Base-by-base conservation (phyloP, 2,329 filamentous ascomycete genomes). In the Alternaria novae-zelandiae region DNA sequence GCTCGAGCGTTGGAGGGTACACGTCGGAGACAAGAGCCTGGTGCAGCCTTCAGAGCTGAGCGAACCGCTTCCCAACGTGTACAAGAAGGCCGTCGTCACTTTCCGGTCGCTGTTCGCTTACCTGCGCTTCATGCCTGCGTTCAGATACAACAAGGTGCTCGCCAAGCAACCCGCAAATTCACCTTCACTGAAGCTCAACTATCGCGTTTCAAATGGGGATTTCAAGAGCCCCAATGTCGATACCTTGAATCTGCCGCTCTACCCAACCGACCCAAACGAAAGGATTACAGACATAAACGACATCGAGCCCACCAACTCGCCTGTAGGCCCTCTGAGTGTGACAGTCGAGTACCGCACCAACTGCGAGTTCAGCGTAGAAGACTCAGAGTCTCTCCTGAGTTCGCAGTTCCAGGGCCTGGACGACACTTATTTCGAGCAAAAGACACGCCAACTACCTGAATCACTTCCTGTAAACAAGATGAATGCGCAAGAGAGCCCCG, bases 41-140 rank as follows among this genome's bases (percentile, higher is more conserved):
- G 84, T 77, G 77, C 85, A 87, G 76, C 92, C 59, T 72, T 83
- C 83, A 43, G 86, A 89, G 63, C 79, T 89, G 55, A 84, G 81
- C 57, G 84, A 87, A 50, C 83, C 87, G 30, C 83, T 98, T 55
- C 94, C 96, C 13, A 95, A 93, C 56, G 90, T 97, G 62, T 99
- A 99, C 86, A 99, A 99, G 83, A 96, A 97, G 82, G 93, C 92
- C 72, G 97, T 99, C 68, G 91, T 98, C 70, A 89, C 97, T 72
- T 97, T 98, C 81, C 88, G 96, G 64, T 94, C 94, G 2, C 86
- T 99, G 49, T 97, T 92, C 79, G 89, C 92, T 54, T 91, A 92
- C 58, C 88, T 93, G 44, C 91, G 92, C 72, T 87, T 97, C 65
- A 83, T 97, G 65, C 96, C 96, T 3, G 89, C 91, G 23, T 97